These are phyloP conservation scores for Jacaranda mimosifolia DNA, from an alignment of 257 asterid genomes.

Conservation along the genomic window DNA sequence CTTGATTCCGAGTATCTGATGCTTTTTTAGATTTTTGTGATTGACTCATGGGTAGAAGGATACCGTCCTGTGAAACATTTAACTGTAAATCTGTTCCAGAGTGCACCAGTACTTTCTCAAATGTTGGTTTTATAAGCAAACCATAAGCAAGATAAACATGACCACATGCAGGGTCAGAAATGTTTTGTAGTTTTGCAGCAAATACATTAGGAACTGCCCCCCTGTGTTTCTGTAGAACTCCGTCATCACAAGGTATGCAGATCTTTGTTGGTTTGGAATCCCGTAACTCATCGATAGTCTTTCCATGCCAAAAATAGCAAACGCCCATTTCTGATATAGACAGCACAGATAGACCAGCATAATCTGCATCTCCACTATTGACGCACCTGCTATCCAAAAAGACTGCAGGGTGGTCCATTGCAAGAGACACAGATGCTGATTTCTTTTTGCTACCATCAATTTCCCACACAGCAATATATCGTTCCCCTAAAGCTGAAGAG, in stretches of 20 bases:
- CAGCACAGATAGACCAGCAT: constrained; percentile 68
- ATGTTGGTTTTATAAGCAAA: constrained; percentile 77
- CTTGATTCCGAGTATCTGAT: constrained; percentile 51
- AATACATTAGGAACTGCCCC: constrained; percentile 66
- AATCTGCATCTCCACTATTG: constrained; percentile 46
- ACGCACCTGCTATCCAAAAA: constrained; percentile 70
- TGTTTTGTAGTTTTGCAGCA: constrained; percentile 79
- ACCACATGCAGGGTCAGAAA: constrained; percentile 57
- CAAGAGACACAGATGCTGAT: constrained; percentile 66
- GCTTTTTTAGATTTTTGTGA: constrained; percentile 62
- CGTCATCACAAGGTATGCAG: constrained; percentile 56
- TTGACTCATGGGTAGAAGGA: constrained; percentile 71
- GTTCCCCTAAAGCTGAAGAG: constrained; percentile 83
- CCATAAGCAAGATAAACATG: constrained; percentile 83
- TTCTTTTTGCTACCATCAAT: constrained; percentile 74
- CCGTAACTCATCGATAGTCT: constrained; percentile 64
- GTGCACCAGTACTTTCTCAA: constrained; percentile 77
- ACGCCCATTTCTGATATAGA: constrained; percentile 90
- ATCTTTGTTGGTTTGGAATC: constrained; percentile 79
- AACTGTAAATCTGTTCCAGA: constrained; percentile 72
- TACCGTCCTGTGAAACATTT: constrained; percentile 68
- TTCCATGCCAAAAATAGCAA: constrained; percentile 90
- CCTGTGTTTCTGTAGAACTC: constrained; percentile 56
- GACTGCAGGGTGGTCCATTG: constrained; percentile 94
- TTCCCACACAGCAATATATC: constrained; percentile 84